These are phyloP conservation scores for Acmispon strigosus DNA, from an alignment of 306 rosid genomes.

Conservation along the genomic window DNA sequence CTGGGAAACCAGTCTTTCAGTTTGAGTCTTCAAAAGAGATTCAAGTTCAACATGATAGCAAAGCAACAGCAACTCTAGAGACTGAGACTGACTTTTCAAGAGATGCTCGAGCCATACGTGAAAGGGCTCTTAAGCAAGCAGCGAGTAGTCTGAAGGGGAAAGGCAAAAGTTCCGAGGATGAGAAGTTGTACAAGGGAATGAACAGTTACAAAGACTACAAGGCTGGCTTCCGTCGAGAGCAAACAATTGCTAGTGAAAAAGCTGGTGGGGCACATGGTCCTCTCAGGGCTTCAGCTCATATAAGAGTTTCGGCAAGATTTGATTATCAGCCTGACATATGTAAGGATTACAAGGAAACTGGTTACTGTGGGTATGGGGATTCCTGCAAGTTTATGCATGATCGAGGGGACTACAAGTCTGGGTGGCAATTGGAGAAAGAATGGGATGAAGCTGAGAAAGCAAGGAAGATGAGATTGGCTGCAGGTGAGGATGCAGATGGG, in stretches of 20 bases:
- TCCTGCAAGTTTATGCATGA: slow-evolving; percentile 89
- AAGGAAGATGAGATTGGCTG: slow-evolving; percentile 69
- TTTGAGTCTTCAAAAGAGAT: slow-evolving; percentile 68
- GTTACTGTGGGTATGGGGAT: slow-evolving; percentile 83
- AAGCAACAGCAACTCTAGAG: slow-evolving; percentile 75
- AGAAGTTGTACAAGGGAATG: slow-evolving; percentile 59
- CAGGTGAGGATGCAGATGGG: slow-evolving; percentile 34
- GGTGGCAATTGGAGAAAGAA: slow-evolving; percentile 92
- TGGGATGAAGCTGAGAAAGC: slow-evolving; percentile 90
- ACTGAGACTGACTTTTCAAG: slow-evolving; percentile 72
- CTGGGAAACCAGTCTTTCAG: slow-evolving; percentile 26
- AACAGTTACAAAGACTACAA: slow-evolving; percentile 63
- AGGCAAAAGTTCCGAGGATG: slow-evolving; percentile 33
- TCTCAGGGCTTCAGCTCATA: slow-evolving; percentile 86
- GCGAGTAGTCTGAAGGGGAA: slow-evolving; percentile 55
- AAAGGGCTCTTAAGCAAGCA: slow-evolving; percentile 69
- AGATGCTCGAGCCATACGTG: slow-evolving; percentile 75
- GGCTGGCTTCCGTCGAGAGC: slow-evolving; percentile 80
- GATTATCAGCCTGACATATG: slow-evolving; percentile 93
- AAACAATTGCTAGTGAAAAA: slow-evolving; percentile 75
- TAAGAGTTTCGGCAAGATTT: slow-evolving; percentile 71
- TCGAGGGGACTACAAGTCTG: slow-evolving; percentile 87
- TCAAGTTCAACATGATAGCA: slow-evolving; percentile 72
- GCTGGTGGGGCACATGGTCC: slow-evolving; percentile 92
- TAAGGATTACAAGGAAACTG: slow-evolving; percentile 86